Evolutionary conservation across 148 eudicot species (phyloP).

Genomic region (Rhododendron vialii): DNA sequence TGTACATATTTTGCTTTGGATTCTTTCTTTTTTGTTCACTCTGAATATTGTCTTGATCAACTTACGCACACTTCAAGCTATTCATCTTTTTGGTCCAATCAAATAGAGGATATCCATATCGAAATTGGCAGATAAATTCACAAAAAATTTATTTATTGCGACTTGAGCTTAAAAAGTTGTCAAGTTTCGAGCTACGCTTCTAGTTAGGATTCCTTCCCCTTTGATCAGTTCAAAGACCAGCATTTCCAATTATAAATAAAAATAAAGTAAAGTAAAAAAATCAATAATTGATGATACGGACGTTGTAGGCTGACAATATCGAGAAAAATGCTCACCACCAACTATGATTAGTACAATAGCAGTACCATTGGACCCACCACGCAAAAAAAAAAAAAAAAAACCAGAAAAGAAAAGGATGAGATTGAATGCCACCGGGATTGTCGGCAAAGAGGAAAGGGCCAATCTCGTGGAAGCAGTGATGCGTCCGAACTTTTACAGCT

Average conservation of each 20-base stretch:
- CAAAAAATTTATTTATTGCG: too few relatives aligned
- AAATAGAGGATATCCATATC: too few relatives aligned
- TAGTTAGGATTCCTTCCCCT: background rate
- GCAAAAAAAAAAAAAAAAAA: background rate
- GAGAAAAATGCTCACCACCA: background rate
- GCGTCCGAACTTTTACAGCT: constrained; percentile 5
- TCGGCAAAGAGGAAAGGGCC: background rate
- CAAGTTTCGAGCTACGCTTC: background rate
- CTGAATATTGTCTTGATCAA: background rate
- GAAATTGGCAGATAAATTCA: too few relatives aligned
- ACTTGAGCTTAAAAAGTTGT: background rate
- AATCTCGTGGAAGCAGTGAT: background rate
- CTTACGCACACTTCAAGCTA: too few relatives aligned
- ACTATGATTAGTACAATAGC: background rate
- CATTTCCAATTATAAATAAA: background rate
- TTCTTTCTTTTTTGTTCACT: background rate
- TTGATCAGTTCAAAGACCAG: background rate
- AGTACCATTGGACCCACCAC: constrained; percentile 3
- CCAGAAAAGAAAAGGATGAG: background rate
- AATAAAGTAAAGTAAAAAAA: too few relatives aligned
- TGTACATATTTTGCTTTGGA: background rate
- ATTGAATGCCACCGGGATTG: background rate
- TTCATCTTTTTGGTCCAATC: background rate
- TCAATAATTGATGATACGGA: background rate
- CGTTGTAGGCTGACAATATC: background rate